Evolutionary conservation across 352 stramenopile genomes (phyloP).

Genomic region (Pelagophyceae sp.): DNA sequence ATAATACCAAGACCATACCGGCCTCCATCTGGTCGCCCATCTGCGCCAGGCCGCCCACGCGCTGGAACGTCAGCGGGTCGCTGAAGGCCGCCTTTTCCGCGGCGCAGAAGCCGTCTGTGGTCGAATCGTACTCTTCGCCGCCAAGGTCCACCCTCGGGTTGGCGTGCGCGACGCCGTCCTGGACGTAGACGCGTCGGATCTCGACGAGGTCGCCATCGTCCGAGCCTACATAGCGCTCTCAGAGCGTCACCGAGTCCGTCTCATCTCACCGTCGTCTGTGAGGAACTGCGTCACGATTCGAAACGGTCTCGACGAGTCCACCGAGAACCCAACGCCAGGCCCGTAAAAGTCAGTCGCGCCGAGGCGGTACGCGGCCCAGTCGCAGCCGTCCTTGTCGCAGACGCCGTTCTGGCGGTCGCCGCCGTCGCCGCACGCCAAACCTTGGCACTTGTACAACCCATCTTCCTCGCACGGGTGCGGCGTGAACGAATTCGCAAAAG

Average conservation of each 20-base stretch:
- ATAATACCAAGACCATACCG: slow-evolving; percentile 59
- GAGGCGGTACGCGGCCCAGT: slow-evolving; percentile 61
- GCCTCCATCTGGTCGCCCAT: slow-evolving; percentile 53
- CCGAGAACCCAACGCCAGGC: slow-evolving; percentile 40
- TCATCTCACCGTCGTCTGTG: slow-evolving; percentile 53
- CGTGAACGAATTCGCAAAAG: slow-evolving; percentile 50
- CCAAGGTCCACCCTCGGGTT: slow-evolving; percentile 29
- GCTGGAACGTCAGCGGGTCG: slow-evolving; percentile 46
- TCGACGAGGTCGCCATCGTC: slow-evolving; percentile 49
- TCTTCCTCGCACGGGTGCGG: slow-evolving; percentile 49
- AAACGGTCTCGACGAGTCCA: slow-evolving; percentile 56
- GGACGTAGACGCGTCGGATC: slow-evolving; percentile 59
- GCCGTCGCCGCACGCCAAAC: slow-evolving; percentile 43
- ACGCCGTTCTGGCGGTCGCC: slow-evolving; percentile 56
- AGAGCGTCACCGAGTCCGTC: too few relatives aligned
- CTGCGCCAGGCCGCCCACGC: slow-evolving; percentile 46
- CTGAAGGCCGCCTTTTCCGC: slow-evolving; percentile 48
- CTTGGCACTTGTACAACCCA: slow-evolving; percentile 38
- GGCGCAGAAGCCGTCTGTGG: slow-evolving; percentile 48
- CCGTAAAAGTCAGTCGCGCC: slow-evolving; percentile 58
- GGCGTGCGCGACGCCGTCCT: slow-evolving; percentile 45
- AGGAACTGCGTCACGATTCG: slow-evolving; percentile 63
- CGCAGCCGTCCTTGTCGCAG: slow-evolving; percentile 63
- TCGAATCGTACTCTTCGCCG: slow-evolving; percentile 20
- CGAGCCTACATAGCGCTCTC: too few relatives aligned